Conservation (phyloP, 2,329 filamentous ascomycete species). For the Trichoderma oligosporum region DNA sequence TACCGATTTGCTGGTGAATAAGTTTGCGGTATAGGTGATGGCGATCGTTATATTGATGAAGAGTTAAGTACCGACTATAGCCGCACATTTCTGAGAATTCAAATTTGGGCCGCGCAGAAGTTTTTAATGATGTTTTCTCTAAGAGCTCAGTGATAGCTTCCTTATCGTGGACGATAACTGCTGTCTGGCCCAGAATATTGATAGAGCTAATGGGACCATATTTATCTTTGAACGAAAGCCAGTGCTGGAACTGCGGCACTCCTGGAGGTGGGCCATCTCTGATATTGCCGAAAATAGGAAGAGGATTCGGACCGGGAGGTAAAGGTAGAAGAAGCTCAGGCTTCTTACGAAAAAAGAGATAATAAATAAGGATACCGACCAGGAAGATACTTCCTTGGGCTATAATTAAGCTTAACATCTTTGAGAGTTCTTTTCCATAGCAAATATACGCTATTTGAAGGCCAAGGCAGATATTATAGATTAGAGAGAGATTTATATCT, state of each 20-base stretch:
- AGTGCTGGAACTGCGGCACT: constrained; percentile 32
- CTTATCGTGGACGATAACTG: constrained; percentile 41
- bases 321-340: neutral
- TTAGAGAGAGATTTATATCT: too few relatives aligned
- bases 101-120: constrained; percentile 20
- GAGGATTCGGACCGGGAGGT: constrained; percentile 29
- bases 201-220: constrained; percentile 31
- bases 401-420: neutral
- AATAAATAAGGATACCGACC: neutral
- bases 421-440: too few relatives aligned
- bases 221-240: constrained; percentile 33
- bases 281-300: constrained; percentile 45
- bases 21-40: constrained; percentile 29
- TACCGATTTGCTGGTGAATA: constrained; percentile 31
- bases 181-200: constrained; percentile 30
- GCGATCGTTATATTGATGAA: constrained; percentile 21
- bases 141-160: constrained; percentile 36
- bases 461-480: too few relatives aligned
- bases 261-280: constrained; percentile 39
- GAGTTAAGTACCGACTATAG: constrained; percentile 21
- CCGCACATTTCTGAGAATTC: constrained; percentile 27
- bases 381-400: neutral
- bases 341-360: constrained; percentile 1
- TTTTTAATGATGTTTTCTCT: constrained; percentile 25
- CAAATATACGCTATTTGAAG: too few relatives aligned